Evolutionary conservation across 2,329 filamentous ascomycete genomes (phyloP), one percentile per base, ranked within the genome.

Genomic region (Cyphellophora europaea): DNA sequence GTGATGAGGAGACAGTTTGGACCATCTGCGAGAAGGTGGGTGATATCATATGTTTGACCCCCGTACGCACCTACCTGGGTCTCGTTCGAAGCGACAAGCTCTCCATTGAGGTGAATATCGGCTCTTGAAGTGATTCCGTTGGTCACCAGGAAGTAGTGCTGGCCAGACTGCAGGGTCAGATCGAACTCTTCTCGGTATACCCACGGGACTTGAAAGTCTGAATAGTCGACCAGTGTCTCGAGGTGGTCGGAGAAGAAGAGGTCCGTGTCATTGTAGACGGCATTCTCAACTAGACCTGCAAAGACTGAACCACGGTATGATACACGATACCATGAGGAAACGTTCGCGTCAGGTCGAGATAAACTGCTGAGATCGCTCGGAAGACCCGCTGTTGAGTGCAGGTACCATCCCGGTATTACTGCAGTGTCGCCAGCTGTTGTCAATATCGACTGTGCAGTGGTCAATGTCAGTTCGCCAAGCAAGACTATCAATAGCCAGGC

Each of bases 51-150:
- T 2, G 55, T 58, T 21, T 67, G 61, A 0, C 76, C 76, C 1
- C 54, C 68, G 33, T 77, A 79, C 0, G 74, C 62, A 2, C 76
- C 76, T 6, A 61, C 61, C 44, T 79, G 74, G 5, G 56, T 43
- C 1, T 57, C 45, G 4, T 62, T 68, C 17, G 61, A 61, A 2
- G 63, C 72, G 11, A 79, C 52, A 37, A 66, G 55, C 18, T 58
- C 53, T 10, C 74, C 73, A 38, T 79, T 79, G 32, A 79, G 41
- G 38, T 63, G 77, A 5, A 80, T 65, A 43, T 79, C 74, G 1
- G 71, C 76, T 19, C 65, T 66, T 1, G 74, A 76, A 0, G 66
- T 70, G 43, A 79, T 74, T 4, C 75, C 75, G 40, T 79, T 61
- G 0, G 73, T 78, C 19, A 67, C 55, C 2, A 79, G 55, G 17